phyloP scores from a whole-genome alignment of 495 filamentous ascomycete species.

The Neurospora cerealis region DNA sequence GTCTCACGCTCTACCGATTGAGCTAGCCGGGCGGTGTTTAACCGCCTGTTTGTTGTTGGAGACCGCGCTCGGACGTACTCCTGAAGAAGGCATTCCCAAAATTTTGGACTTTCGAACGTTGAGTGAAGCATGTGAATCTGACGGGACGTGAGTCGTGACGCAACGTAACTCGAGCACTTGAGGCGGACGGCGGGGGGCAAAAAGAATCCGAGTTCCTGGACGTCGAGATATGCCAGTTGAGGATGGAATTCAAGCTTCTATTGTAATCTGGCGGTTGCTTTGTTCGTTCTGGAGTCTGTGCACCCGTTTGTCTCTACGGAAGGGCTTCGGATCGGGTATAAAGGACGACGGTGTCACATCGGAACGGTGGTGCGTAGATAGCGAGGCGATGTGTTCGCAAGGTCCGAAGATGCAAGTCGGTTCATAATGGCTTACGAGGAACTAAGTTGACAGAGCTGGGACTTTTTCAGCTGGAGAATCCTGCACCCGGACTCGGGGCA shows the following conservation, averaged over 20 bases:
- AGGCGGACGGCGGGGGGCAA: no score
- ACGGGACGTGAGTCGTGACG: not conserved
- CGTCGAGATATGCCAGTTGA: not conserved
- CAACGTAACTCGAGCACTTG: not conserved
- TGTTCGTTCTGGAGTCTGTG: not conserved
- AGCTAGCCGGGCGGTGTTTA: constrained; percentile 39
- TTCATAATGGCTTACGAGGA: no score
- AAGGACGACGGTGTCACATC: no score
- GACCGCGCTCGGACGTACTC: not conserved
- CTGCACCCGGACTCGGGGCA: not conserved
- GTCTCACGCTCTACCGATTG: constrained; percentile 69
- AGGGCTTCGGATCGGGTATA: no score
- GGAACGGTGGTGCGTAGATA: no score
- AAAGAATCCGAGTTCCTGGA: no score
- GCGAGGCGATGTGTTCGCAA: no score
- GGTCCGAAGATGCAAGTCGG: no score
- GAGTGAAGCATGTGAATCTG: not conserved
- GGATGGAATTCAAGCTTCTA: not conserved
- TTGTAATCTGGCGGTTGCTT: not conserved
- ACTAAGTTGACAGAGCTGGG: no score
- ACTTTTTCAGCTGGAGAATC: not conserved
- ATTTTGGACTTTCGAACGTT: not conserved
- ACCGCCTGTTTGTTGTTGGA: not conserved
- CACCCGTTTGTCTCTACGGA: not conserved
- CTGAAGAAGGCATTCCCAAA: not conserved